Conservation (phyloP, 2,329 filamentous ascomycete species). For the Aspergillus udagawae region DNA sequence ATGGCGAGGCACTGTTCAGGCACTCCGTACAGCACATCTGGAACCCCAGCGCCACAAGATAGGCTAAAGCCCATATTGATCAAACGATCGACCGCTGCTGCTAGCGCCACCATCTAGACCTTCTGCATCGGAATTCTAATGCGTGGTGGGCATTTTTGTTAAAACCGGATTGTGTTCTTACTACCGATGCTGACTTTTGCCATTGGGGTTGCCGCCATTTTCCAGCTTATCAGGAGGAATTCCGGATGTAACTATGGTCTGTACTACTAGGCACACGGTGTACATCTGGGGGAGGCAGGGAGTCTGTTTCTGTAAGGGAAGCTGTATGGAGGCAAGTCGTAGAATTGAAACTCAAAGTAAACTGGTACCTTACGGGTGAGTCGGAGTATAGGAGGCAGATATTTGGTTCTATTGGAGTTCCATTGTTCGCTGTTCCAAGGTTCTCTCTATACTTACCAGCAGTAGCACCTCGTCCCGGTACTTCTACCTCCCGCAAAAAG, state of each 20-base stretch:
- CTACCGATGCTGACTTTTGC: not conserved
- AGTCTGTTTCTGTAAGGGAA: not conserved
- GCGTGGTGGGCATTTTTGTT: not conserved
- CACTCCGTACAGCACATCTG: not conserved
- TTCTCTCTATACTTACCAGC: not conserved
- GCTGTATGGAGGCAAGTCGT: not conserved
- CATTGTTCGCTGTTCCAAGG: not conserved
- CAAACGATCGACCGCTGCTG: constrained; percentile 6
- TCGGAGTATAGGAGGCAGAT: not conserved
- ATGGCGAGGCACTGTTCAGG: not conserved
- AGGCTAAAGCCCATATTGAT: constrained; percentile 8
- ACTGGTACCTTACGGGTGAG: not conserved
- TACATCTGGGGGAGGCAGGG: not conserved
- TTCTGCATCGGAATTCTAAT: not conserved
- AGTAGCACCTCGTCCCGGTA: not conserved
- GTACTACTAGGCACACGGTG: not conserved
- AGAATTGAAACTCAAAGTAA: not conserved
- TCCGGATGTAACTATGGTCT: not conserved
- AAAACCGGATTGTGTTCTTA: not conserved
- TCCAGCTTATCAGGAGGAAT: not conserved
- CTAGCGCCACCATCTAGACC: constrained; percentile 12
- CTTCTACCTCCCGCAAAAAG: not conserved
- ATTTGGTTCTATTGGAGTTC: not conserved
- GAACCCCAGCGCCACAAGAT: not conserved
- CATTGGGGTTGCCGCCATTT: not conserved